These are phyloP conservation scores for Bifiguratus adelaidae DNA, from an alignment of 192 early-diverging fungal genomes.

Conservation along the genomic window DNA sequence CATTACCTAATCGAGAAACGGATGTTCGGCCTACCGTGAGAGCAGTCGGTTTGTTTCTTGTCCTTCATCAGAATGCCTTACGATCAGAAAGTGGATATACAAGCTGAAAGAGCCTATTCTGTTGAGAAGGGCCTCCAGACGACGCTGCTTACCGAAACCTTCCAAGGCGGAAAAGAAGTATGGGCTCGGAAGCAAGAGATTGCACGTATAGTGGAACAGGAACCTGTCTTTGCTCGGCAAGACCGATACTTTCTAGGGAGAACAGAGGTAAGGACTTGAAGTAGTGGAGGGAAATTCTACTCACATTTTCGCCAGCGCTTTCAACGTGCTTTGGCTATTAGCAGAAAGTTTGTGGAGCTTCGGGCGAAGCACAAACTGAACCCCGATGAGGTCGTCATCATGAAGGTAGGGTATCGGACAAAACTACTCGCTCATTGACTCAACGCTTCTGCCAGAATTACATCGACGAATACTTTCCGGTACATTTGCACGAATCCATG, in stretches of 20 bases:
- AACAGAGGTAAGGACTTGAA: slow-evolving; percentile 19
- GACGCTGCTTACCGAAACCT: slow-evolving; percentile 10
- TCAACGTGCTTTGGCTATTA: slow-evolving; percentile 27
- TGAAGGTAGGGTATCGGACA: slow-evolving; percentile 8
- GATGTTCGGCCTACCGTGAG: too few relatives aligned
- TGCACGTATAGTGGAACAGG: slow-evolving; percentile 25
- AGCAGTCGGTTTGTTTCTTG: too few relatives aligned
- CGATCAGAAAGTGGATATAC: too few relatives aligned
- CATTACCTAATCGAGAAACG: too few relatives aligned
- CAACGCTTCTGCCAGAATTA: slow-evolving; percentile 3
- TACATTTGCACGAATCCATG: slow-evolving; percentile 27
- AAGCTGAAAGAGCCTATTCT: too few relatives aligned
- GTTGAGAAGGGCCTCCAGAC: too few relatives aligned
- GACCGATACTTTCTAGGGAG: slow-evolving; percentile 37
- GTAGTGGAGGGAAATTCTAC: neutral
- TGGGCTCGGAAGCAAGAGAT: slow-evolving; percentile 15
- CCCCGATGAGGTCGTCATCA: slow-evolving; percentile 20
- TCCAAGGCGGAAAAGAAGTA: slow-evolving; percentile 29
- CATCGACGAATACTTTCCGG: slow-evolving; percentile 39
- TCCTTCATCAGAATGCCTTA: too few relatives aligned
- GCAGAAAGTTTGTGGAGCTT: slow-evolving; percentile 31
- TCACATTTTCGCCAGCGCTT: slow-evolving; percentile 17
- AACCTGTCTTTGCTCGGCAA: slow-evolving; percentile 27
- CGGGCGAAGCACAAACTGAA: slow-evolving; percentile 27
- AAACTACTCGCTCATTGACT: neutral